phyloP scores from a whole-genome alignment of 805 yeast species.

The Candida arabinofermentans region DNA sequence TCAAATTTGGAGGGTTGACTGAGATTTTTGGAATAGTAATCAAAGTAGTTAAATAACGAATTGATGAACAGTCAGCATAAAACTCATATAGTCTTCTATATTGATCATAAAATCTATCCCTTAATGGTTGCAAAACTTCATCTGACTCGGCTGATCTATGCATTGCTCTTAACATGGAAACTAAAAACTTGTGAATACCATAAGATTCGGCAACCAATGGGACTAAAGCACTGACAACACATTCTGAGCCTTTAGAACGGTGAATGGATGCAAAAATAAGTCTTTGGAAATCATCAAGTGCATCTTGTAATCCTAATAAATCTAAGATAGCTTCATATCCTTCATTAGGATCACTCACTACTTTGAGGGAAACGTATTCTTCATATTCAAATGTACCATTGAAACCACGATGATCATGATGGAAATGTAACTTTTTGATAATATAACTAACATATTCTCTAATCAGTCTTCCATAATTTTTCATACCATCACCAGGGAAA shows the following conservation, averaged over 20 bases:
- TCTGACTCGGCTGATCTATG: slow-evolving; percentile 66
- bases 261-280: slow-evolving; percentile 65
- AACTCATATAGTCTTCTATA: slow-evolving; percentile 70
- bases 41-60: slow-evolving; percentile 74
- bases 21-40: slow-evolving; percentile 74
- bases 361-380: slow-evolving; percentile 83
- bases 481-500: slow-evolving; percentile 37
- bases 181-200: slow-evolving; percentile 85
- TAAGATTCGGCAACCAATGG: slow-evolving; percentile 89
- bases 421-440: slow-evolving; percentile 74
- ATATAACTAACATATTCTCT: slow-evolving; percentile 71
- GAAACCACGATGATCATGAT: slow-evolving; percentile 79
- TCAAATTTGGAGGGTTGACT: slow-evolving; percentile 55
- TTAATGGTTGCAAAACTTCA: slow-evolving; percentile 72
- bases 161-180: slow-evolving; percentile 89
- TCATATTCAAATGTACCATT: slow-evolving; percentile 96
- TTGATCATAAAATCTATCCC: slow-evolving; percentile 67
- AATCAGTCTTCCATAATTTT: slow-evolving; percentile 67
- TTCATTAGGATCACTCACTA: slow-evolving; percentile 91
- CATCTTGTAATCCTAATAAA: slow-evolving; percentile 80
- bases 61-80: slow-evolving; percentile 84
- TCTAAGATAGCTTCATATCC: slow-evolving; percentile 89
- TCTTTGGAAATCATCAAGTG: slow-evolving; percentile 72
- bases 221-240: slow-evolving; percentile 80
- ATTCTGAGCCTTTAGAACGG: slow-evolving; percentile 58